Evolutionary conservation across 108 stramenopile genomes (phyloP), one percentile per base, ranked within the genome.

Genomic region (Cyclotella choctawhatcheeana): DNA sequence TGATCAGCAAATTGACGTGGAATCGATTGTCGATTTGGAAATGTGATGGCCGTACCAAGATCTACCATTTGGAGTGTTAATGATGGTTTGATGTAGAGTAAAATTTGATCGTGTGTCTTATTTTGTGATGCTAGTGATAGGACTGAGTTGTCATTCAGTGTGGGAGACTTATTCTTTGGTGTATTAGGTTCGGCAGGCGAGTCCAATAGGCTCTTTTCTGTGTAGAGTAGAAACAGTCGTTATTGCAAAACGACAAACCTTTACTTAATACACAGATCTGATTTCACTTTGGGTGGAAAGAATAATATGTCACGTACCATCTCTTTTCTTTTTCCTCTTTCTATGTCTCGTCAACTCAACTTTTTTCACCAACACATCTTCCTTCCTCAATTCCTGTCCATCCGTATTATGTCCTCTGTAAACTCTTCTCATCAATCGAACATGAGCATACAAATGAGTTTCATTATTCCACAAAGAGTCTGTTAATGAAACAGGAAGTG

Each of bases 11-110:
- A 67, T 32, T 81, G 83, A 21, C 52, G 50, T 0, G 83, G 83
- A 32, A 84, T 78, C 40, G 47, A 73, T 7, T 54, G 22, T 40
- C 76, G 43, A 8, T 43, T 35, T 33, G 83, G 80, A 27, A 84
- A 73, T 7, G 72, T 53, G 10, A 75, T 47, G 25, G 64, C 8
- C 10, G 50, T 35, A 22, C 59, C 72, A 45, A 84, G 40, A 44
- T 83, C 79, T 0, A 86, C 79, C 25, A 86, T 25, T 80, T 86
- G 85, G 1, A 86, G 44, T n/a, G 82, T 82, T 30, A 86, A 45
- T 16, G 73, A 62, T 29, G 85, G 85, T 55, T 79, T 83, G 21
- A 77, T 59, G 73, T 83, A 86, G 30, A 82, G 73, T 22, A 86
- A 69, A 7, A 81, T 58, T 48, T 75, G 78, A 67, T 86, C 85